Evolutionary conservation across 2,329 filamentous ascomycete species (phyloP).

Genomic region (Cercospora citrullina): DNA sequence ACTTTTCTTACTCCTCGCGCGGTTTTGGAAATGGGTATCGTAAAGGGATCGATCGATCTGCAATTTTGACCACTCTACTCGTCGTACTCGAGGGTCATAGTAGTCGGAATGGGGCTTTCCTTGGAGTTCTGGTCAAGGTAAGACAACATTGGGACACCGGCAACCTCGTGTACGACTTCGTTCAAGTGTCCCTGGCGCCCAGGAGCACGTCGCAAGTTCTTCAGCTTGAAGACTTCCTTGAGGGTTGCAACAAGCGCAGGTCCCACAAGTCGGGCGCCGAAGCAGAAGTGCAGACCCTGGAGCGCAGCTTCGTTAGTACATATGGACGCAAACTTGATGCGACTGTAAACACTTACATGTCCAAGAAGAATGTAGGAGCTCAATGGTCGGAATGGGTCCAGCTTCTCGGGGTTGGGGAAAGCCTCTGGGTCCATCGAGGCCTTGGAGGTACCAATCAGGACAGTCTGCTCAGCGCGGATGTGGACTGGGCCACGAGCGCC

Average conservation of each 20-base stretch:
- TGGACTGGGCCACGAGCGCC: conserved; percentile 50
- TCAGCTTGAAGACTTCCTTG: conserved; percentile 49
- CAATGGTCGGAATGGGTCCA: conserved; percentile 47
- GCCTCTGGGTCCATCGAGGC: conserved; percentile 44
- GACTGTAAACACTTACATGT: conserved; percentile 26
- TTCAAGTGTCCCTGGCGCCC: conserved; percentile 46
- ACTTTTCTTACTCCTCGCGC: neutral
- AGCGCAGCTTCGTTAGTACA: neutral
- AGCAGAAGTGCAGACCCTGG: conserved; percentile 46
- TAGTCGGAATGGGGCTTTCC: conserved; percentile 50
- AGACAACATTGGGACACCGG: conserved; percentile 50
- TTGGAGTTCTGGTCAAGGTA: conserved; percentile 53
- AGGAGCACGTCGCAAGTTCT: conserved; percentile 44
- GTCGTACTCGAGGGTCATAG: conserved; percentile 47
- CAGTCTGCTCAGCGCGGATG: conserved; percentile 48
- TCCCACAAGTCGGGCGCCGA: conserved; percentile 44
- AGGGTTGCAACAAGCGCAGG: conserved; percentile 45
- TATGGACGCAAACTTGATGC: neutral
- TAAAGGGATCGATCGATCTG: neutral
- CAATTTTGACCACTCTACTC: conserved; percentile 15
- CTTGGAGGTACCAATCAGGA: conserved; percentile 49
- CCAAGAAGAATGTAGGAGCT: conserved; percentile 43
- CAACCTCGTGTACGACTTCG: conserved; percentile 49
- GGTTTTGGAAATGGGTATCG: neutral
- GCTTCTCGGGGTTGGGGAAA: conserved; percentile 45